Conservation (phyloP, 768 basidiomycete species). For the Pleurotus cornucopiae region DNA sequence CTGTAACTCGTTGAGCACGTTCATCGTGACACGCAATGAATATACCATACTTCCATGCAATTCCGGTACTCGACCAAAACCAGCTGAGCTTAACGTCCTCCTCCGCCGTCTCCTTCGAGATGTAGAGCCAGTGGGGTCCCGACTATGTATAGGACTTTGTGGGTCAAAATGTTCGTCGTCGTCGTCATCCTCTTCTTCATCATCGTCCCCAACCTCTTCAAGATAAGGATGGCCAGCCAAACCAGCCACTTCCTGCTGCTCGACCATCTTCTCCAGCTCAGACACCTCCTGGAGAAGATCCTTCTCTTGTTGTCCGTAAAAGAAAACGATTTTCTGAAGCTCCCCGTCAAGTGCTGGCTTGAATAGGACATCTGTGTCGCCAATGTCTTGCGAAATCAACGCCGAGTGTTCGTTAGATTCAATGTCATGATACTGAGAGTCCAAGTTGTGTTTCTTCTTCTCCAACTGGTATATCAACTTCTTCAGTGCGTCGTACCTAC, state of each 20-base stretch:
- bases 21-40: neutral
- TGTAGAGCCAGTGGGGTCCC: slow-evolving; percentile 17
- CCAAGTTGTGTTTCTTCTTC: slow-evolving; percentile 59
- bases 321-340: slow-evolving; percentile 70
- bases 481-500: slow-evolving; percentile 82
- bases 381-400: slow-evolving; percentile 40
- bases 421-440: slow-evolving; percentile 39
- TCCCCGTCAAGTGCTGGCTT: slow-evolving; percentile 76
- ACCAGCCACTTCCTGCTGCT: slow-evolving; percentile 58
- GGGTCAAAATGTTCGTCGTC: slow-evolving; percentile 33
- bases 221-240: slow-evolving; percentile 47
- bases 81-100: slow-evolving; percentile 27
- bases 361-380: slow-evolving; percentile 58
- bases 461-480: slow-evolving; percentile 84
- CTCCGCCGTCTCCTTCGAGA: slow-evolving; percentile 19
- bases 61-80: slow-evolving; percentile 8
- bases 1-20: neutral
- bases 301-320: slow-evolving; percentile 75
- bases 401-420: slow-evolving; percentile 61
- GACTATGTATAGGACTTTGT: slow-evolving; percentile 26
- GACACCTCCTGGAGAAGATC: slow-evolving; percentile 62
- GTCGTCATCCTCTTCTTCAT: slow-evolving; percentile 54
- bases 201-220: slow-evolving; percentile 54
- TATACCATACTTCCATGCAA: neutral
- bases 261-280: slow-evolving; percentile 53